These are phyloP conservation scores for Dunaliella primolecta DNA, from an alignment of 139 green algal genomes.

Conservation along the genomic window DNA sequence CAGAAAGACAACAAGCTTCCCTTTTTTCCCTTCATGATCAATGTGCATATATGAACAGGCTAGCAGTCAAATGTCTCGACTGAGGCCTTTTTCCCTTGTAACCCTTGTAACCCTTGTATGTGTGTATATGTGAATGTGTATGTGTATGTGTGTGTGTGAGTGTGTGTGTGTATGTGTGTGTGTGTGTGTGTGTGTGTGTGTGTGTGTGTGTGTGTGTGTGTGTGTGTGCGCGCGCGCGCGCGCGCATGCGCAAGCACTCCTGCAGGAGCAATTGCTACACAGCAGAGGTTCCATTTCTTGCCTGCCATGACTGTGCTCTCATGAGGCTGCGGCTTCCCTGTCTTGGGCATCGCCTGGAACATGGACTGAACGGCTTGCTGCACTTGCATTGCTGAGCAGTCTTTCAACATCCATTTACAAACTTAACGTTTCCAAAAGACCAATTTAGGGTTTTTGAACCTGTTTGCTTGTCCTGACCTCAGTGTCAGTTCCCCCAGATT, in stretches of 20 bases:
- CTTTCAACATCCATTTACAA: background rate
- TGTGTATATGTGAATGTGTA: too few species aligned
- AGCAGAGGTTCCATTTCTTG: too few species aligned
- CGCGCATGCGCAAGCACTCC: background rate
- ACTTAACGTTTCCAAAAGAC: too few species aligned
- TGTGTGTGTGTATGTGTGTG: background rate
- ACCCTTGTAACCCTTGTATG: too few species aligned
- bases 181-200: background rate
- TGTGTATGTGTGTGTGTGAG: background rate
- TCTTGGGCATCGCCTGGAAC: conserved; percentile 59
- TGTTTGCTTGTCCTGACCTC: too few species aligned
- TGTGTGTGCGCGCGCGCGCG: background rate
- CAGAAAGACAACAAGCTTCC: too few species aligned
- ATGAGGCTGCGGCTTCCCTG: conserved; percentile 71
- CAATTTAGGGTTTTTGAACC: too few species aligned
- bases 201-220: background rate
- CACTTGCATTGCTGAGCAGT: background rate
- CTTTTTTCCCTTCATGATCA: background rate
- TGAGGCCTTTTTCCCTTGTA: too few species aligned
- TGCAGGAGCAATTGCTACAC: too few species aligned
- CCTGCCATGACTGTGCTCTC: conserved; percentile 78
- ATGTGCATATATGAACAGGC: too few species aligned
- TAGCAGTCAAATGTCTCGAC: too few species aligned
- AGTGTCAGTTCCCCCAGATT: too few species aligned
- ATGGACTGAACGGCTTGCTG: conserved; percentile 30